Evolutionary conservation across 2,329 filamentous ascomycete species (phyloP).

Genomic region (Diaporthe vexans): DNA sequence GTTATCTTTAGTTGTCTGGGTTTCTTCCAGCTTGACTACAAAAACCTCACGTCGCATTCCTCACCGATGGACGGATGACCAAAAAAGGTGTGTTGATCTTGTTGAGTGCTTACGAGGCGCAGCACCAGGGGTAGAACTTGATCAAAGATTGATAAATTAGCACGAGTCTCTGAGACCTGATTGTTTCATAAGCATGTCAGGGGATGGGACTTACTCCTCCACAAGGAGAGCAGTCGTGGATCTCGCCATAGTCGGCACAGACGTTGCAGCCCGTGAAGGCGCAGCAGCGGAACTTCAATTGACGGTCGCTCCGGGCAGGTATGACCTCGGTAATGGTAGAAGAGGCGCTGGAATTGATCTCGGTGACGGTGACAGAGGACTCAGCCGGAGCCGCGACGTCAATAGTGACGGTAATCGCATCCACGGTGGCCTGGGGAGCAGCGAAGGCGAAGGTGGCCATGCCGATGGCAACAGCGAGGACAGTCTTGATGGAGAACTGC

Average conservation of each 20-base stretch:
- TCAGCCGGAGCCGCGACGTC: not conserved
- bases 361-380: too few relatives aligned
- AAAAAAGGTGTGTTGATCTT: not conserved
- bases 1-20: not conserved
- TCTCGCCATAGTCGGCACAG: not conserved
- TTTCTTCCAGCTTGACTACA: not conserved
- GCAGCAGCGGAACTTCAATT: not conserved
- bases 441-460: slow-evolving; percentile 1
- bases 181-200: not conserved
- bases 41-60: not conserved
- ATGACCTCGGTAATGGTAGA: too few relatives aligned
- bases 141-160: not conserved
- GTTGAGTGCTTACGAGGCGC: not conserved
- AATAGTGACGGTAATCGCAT: not conserved
- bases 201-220: not conserved
- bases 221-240: not conserved
- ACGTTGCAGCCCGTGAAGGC: not conserved
- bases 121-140: not conserved
- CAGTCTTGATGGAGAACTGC: slow-evolving; percentile 11
- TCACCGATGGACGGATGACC: not conserved
- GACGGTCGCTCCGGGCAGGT: not conserved
- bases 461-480: slow-evolving; percentile 3
- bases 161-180: not conserved
- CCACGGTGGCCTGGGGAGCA: not conserved
- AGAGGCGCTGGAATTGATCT: too few relatives aligned